phyloP scores from a whole-genome alignment of 345 rosid species.

The Gossypium rotundifolium region DNA sequence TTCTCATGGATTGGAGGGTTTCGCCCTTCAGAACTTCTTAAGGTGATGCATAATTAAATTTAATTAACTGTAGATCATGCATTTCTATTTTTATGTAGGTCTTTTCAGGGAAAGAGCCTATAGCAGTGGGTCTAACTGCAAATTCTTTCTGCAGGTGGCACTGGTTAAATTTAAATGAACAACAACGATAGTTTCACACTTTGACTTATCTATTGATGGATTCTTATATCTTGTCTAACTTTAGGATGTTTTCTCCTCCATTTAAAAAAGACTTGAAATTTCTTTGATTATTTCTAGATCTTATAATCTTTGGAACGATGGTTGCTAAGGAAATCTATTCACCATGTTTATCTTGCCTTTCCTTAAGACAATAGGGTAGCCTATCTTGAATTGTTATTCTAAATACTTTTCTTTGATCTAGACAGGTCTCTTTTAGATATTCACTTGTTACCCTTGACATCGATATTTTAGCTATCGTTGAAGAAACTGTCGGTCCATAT shows the following conservation, averaged over 20 bases:
- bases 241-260: not conserved
- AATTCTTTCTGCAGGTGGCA: not conserved
- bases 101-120: not conserved
- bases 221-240: not conserved
- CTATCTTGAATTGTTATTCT: not conserved
- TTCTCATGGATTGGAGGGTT: slow-evolving; percentile 97
- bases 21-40: slow-evolving; percentile 87
- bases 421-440: not conserved
- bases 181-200: not conserved
- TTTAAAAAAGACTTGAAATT: not conserved
- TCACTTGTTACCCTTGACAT: not conserved
- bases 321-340: not conserved
- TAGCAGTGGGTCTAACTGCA: not conserved
- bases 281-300: too few species aligned
- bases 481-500: not conserved
- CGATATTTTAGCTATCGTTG: not conserved
- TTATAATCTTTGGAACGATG: too few species aligned
- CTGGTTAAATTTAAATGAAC: not conserved
- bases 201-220: not conserved
- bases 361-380: not conserved
- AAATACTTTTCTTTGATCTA: not conserved
- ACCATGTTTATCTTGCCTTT: not conserved
- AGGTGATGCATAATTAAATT: slow-evolving; percentile 38
- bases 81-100: not conserved
- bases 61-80: not conserved